Evolutionary conservation across 768 basidiomycete genomes (phyloP).

Genomic region (Lactifluus echinatus): DNA sequence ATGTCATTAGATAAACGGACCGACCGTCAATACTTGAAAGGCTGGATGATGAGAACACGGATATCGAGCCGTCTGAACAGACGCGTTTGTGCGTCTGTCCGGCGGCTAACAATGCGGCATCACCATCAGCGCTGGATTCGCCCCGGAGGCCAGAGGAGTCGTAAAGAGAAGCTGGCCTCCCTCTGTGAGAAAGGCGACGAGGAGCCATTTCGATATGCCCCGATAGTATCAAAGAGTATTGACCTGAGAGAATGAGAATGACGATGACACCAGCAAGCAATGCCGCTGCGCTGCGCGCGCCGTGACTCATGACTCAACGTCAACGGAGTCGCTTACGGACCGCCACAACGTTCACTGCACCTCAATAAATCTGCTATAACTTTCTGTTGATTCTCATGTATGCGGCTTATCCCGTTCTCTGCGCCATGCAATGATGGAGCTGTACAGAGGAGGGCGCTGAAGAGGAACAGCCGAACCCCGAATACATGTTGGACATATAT

Average conservation of each 20-base stretch:
- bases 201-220: slow-evolving; percentile 1
- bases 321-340: no score
- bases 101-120: not conserved
- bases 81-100: not conserved
- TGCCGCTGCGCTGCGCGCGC: no score
- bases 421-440: no score
- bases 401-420: no score
- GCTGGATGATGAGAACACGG: not conserved
- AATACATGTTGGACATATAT: no score
- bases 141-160: not conserved
- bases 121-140: not conserved
- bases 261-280: no score
- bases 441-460: no score
- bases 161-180: not conserved
- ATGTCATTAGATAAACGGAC: not conserved
- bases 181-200: not conserved
- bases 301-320: no score
- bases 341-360: no score
- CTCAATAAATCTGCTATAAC: no score
- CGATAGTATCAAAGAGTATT: not conserved
- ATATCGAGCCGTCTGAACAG: not conserved
- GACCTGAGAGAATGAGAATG: not conserved
- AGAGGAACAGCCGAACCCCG: no score
- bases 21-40: slow-evolving; percentile 6
- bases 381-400: no score